Base-by-base conservation (phyloP, 345 rosid species). In the Aquilaria malaccensis region DNA sequence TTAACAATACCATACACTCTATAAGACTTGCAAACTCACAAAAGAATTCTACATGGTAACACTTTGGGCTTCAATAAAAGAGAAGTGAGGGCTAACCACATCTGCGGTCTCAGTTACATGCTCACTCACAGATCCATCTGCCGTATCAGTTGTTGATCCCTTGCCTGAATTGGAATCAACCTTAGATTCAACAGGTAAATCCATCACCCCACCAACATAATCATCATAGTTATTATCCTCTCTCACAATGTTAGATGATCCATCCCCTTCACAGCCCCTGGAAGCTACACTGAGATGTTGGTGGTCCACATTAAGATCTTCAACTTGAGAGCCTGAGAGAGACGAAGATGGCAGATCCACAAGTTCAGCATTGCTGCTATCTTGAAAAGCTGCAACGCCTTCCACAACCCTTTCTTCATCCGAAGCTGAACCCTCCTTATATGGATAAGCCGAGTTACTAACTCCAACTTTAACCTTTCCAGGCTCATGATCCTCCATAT, bases 21-120 rank as follows among this genome's bases (percentile, higher is more conserved):
- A 33, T 60, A 49, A 64, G 13, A 5, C 30, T 11, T 52, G 58
- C 48, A 59, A 43, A 56, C 13, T 3, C 43, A 37, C 3, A 37
- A 37, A 37, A 37, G 7, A 37, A 7, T 62, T 52, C 10, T 33
- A 10, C 13, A 10, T 22, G 11, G 30, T 15, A 10, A 63, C 3
- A 30, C 37, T 52, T 55, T 59, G 55, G 51, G 65, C 32, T 63
- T 53, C 33, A 33, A 50, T 50, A 61, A 37, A 64, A 63, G 45
- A 33, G 53, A 58, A 31, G 22, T 41, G 54, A 30, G 61, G 55
- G 60, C 80, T 70, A 63, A 77, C 79, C 74, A 69, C 41, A 56
- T 66, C 56, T 59, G 73, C 49, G 65, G 53, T 67, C 62, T 66
- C 63, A 55, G 11, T 4, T 45, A 22, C 43, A 56, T 67, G 59